Evolutionary conservation across 106 monocot genomes (phyloP).

Genomic region (Posidonia australis): DNA sequence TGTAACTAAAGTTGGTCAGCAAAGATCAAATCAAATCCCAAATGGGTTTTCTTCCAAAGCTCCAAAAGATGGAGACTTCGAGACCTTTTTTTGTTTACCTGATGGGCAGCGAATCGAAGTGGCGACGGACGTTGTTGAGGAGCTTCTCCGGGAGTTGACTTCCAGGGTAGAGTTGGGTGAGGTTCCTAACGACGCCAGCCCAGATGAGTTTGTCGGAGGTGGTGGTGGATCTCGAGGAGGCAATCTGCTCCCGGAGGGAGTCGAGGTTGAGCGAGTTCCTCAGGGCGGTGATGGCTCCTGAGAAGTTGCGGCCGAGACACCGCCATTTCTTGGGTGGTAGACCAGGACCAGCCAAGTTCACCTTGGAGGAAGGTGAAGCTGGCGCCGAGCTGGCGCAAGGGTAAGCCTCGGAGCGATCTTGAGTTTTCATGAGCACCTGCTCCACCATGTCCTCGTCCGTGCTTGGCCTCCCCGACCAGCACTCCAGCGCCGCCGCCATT

Average conservation of each 20-base stretch:
- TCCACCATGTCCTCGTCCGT: constrained; percentile 93
- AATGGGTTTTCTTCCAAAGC: constrained; percentile 1
- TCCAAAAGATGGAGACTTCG: neutral
- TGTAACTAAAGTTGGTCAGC: constrained; percentile 4
- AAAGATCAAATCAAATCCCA: neutral
- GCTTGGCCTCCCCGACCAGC: constrained; percentile 97
- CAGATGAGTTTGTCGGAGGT: constrained; percentile 26
- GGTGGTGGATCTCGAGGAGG: neutral
- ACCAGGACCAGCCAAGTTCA: neutral
- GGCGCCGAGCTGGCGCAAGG: constrained; percentile 18
- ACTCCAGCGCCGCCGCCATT: constrained; percentile 90
- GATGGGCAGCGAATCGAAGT: constrained; percentile 76
- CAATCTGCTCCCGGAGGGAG: constrained; percentile 20
- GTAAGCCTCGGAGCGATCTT: constrained; percentile 70
- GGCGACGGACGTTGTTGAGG: constrained; percentile 61
- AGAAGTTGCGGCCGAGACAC: constrained; percentile 47
- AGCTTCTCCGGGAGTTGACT: constrained; percentile 69
- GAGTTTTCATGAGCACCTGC: constrained; percentile 81
- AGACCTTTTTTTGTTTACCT: constrained; percentile 22
- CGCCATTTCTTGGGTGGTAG: constrained; percentile 48
- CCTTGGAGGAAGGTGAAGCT: constrained; percentile 19
- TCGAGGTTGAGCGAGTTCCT: constrained; percentile 65
- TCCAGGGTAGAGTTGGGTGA: constrained; percentile 58
- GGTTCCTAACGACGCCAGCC: constrained; percentile 48
- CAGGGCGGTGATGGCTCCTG: constrained; percentile 54